Evolutionary conservation across 225 moss, liverwort and hornwort species (phyloP).

Genomic region (Anthoceros angustus): DNA sequence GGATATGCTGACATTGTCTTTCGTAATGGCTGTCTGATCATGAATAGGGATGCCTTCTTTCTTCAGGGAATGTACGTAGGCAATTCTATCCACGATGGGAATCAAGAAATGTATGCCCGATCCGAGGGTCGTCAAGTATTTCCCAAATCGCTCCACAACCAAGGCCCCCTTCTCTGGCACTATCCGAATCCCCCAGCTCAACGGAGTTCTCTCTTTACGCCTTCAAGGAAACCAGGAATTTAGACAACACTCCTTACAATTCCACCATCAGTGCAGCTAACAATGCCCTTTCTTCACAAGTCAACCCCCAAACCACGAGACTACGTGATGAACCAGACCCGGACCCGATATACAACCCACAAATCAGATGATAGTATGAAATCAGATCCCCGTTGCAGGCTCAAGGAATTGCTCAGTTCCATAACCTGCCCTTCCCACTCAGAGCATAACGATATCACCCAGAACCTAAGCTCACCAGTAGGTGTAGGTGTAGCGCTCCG

Average conservation of each 20-base stretch:
- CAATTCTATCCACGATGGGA: conserved; percentile 78
- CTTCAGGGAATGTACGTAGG: conserved; percentile 91
- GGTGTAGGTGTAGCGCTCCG: neutral
- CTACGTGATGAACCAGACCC: too few relatives aligned
- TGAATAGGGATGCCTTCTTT: conserved; percentile 94
- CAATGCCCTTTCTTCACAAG: too few relatives aligned
- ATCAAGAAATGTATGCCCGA: conserved; percentile 94
- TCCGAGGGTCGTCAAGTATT: conserved; percentile 79
- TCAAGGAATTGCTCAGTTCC: too few relatives aligned
- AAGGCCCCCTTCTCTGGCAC: conserved; percentile 99
- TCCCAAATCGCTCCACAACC: conserved; percentile 98
- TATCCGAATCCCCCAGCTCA: conserved; percentile 93
- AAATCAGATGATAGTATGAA: too few relatives aligned
- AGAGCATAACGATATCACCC: too few relatives aligned
- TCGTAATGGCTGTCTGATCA: conserved; percentile 85
- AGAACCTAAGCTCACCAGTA: too few relatives aligned
- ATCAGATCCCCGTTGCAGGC: too few relatives aligned
- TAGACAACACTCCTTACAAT: neutral
- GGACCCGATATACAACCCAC: too few relatives aligned
- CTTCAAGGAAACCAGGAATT: conserved; percentile 9
- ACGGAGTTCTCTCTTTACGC: conserved; percentile 68
- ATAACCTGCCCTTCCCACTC: too few relatives aligned
- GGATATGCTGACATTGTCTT: conserved; percentile 93
- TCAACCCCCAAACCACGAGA: too few relatives aligned
- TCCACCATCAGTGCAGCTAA: too few relatives aligned